Evolutionary conservation across 129 eudicot genomes (phyloP), one percentile per base, ranked within the genome.

Genomic region (Saposhnikovia divaricata): DNA sequence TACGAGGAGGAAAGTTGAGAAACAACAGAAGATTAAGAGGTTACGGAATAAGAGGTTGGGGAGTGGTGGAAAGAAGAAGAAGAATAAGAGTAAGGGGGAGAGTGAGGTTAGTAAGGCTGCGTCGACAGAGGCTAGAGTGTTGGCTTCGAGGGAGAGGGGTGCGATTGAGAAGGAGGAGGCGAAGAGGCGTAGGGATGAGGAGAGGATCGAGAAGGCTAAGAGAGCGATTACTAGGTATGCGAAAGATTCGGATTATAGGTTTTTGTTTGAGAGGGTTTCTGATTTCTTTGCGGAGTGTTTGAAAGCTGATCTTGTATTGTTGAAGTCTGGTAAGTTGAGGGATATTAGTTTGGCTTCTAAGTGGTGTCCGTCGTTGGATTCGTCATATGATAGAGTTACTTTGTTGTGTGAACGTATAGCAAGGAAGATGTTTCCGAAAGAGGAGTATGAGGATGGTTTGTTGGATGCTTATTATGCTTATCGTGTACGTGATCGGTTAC

Each of bases 401-500:
- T 37, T 78, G 39, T 5, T 78, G 59, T 78, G 81, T 44, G 74
- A 78, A n/a, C 9, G 80, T 75, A 76, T 81, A 9, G 84, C 80
- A 0, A 76, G 76, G 61, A 81, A 47, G 57, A 59, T 81, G 13
- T 81, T 81, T 21, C 80, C 84, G 23, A 28, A 23, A 69, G 80
- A 77, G 12, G 76, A 65, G 16, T 81, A 76, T 14, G 47, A 45
- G 61, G 80, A 37, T 16, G n/a, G 77, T 63, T 47, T 43, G 25
- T 38, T 18, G 25, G 84, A 81, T 19, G 80, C 53, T 6, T 77
- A 76, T 31, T 81, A 81, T 63, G 80, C 79, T 2, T 81, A 81
- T 47, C 37, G 77, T 21, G 77, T 76, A 2, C 21, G 84, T 50
- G 75, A 76, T 19, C n/a, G 84, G 9, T 34, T 81, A 12, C 38